Evolutionary conservation across 1,284 basidiomycete genomes (phyloP).

Genomic region (Fomitopsis betulina): DNA sequence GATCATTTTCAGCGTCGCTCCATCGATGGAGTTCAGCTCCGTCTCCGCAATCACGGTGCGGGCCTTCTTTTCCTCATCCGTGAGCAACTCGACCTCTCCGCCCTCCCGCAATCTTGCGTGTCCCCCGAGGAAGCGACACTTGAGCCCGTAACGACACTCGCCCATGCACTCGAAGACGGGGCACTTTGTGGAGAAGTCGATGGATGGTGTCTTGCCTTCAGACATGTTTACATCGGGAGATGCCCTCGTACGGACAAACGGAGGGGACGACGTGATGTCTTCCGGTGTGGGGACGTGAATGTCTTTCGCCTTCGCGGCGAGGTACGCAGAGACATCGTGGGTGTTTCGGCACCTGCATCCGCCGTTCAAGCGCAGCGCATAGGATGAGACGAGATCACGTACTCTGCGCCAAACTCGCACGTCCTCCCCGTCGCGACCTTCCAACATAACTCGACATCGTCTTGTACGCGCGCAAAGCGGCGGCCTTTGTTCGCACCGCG

Average conservation of each 20-base stretch:
- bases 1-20: constrained; percentile 52
- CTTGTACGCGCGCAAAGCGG: constrained; percentile 64
- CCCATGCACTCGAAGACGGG: constrained; percentile 75
- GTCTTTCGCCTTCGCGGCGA: constrained; percentile 74
- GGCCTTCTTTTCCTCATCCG: constrained; percentile 58
- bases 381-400: constrained; percentile 21
- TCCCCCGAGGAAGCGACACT: constrained; percentile 86
- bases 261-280: constrained; percentile 38
- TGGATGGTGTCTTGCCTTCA: constrained; percentile 36
- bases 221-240: constrained; percentile 20
- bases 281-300: constrained; percentile 50
- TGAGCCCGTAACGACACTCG: constrained; percentile 83
- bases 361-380: not conserved
- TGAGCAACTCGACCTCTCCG: constrained; percentile 38
- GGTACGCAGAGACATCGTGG: constrained; percentile 78
- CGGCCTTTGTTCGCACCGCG: constrained; percentile 78
- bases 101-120: constrained; percentile 51
- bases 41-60: constrained; percentile 44
- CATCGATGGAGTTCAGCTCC: constrained; percentile 74
- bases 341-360: constrained; percentile 68
- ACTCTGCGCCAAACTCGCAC: constrained; percentile 67
- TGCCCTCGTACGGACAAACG: constrained; percentile 40
- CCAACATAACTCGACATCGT: constrained; percentile 76
- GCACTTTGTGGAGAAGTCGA: constrained; percentile 54
- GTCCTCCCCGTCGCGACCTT: constrained; percentile 56